Conservation (phyloP, 1,139 yeast genomes). For the Geotrichum siamense region DNA sequence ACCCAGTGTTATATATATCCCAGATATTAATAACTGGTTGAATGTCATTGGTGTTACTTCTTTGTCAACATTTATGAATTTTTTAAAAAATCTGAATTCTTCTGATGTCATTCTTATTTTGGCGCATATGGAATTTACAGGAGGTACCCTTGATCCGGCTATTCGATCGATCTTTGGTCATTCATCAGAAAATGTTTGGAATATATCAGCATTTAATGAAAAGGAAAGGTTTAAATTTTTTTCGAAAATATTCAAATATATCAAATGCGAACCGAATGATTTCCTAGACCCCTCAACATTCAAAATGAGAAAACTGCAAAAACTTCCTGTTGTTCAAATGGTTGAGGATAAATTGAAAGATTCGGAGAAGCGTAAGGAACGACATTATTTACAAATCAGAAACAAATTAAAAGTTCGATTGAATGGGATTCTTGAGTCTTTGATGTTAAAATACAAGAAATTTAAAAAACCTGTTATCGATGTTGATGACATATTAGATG, state of each 20-base stretch:
- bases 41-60: constrained; percentile 61
- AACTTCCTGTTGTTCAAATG: constrained; percentile 35
- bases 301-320: constrained; percentile 37
- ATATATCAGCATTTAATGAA: constrained; percentile 40
- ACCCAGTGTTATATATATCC: constrained; percentile 80
- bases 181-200: constrained; percentile 42
- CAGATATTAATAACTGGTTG: constrained; percentile 76
- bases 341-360: constrained; percentile 23
- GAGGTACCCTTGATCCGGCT: constrained; percentile 31
- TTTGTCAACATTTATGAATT: constrained; percentile 61
- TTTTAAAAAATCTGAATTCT: constrained; percentile 61
- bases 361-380: constrained; percentile 40
- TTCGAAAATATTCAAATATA: constrained; percentile 45
- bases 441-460: constrained; percentile 77
- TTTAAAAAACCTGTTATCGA: constrained; percentile 88
- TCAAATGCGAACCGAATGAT: constrained; percentile 57
- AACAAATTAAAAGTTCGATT: constrained; percentile 77
- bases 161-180: constrained; percentile 48
- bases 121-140: constrained; percentile 49
- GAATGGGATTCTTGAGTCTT: constrained; percentile 81
- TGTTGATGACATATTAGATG: constrained; percentile 60
- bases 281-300: constrained; percentile 37
- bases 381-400: constrained; percentile 75
- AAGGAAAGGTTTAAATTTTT: constrained; percentile 52
- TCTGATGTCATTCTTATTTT: constrained; percentile 70